phyloP scores from a whole-genome alignment of 1,284 basidiomycete species.

The Phylloporus sp. region DNA sequence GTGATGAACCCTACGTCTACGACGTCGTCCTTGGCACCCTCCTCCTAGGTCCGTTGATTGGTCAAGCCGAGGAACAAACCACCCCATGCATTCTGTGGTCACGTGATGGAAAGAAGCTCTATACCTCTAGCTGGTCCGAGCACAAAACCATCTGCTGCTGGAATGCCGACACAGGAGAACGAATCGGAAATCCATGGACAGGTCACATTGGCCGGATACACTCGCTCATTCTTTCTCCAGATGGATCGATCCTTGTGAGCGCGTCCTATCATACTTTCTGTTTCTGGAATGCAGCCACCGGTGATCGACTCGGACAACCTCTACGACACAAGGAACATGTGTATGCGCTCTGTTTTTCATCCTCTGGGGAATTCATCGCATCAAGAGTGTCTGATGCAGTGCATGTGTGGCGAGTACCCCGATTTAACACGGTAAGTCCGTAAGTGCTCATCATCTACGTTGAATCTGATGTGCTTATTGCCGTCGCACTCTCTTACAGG shows the following conservation, averaged over 20 bases:
- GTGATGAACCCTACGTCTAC: background rate
- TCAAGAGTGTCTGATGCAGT: background rate
- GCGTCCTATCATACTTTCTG: conserved; percentile 15
- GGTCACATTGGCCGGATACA: conserved; percentile 5
- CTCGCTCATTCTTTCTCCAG: conserved; percentile 12
- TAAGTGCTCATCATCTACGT: background rate
- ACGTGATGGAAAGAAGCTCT: conserved; percentile 2
- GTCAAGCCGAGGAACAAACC: too few species aligned
- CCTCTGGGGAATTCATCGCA: conserved; percentile 17
- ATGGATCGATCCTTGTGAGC: conserved; percentile 6
- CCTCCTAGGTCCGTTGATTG: background rate
- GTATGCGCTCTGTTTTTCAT: conserved; percentile 14
- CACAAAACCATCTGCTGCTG: background rate
- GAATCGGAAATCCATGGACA: conserved; percentile 7
- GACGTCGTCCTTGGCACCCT: background rate
- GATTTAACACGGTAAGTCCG: background rate
- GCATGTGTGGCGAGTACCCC: conserved; percentile 14
- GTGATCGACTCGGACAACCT: conserved; percentile 1
- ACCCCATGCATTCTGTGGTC: conserved; percentile 15
- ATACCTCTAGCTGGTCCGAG: background rate
- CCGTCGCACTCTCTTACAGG: background rate
- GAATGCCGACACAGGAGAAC: conserved; percentile 7
- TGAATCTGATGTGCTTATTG: too few species aligned
- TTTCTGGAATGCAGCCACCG: conserved; percentile 16
- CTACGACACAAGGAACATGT: conserved; percentile 1